Evolutionary conservation across 1,139 yeast species (phyloP), one percentile per base, ranked within the genome.

Genomic region (Geotrichum siamense): DNA sequence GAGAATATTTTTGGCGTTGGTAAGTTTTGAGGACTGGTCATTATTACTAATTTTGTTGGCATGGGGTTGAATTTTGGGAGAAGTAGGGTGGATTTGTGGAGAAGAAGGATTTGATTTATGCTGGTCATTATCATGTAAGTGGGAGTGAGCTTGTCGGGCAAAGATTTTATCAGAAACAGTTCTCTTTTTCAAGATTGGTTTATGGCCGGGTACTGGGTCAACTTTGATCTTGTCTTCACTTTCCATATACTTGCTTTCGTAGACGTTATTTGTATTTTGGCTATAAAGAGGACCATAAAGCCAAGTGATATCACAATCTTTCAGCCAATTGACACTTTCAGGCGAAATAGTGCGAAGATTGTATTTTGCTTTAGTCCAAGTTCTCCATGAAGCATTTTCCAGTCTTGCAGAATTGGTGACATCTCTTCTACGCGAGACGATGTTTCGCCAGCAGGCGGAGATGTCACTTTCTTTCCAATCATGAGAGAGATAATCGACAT

Each of bases 391-490:
- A 2, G 93, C 93, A 60, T 82, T 82, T 61, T 82, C 94, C 41
- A 82, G 70, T 38, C 94, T 71, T 5, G 78, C 77, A n/a, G 74
- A 63, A 74, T 75, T 70, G 34, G 72, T 71, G 54, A 69, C 67
- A 45, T 67, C 70, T 43, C 83, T 82, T 43, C 95, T 75, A 55
- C 84, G 80, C 51, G 79, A 68, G 38, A 86, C 89, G 50, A 91
- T 83, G 61, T 91, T 91, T 52, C 96, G 73, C 98, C 98, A 91
- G 30, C 95, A 85, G 54, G 84, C 84, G 12, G 94, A 83, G 32
- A 91, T 85, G 61, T 91, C 98, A 3, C 79, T 70, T 53, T 89
- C 97, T 56, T 86, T 86, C 98, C 98, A 91, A 60, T 91, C 76
- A 60, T 91, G 96, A 3, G 96, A 84, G 37, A 91, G 71, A 62